Conservation (phyloP, 2,329 filamentous ascomycete species). For the Trichoderma sp. region DNA sequence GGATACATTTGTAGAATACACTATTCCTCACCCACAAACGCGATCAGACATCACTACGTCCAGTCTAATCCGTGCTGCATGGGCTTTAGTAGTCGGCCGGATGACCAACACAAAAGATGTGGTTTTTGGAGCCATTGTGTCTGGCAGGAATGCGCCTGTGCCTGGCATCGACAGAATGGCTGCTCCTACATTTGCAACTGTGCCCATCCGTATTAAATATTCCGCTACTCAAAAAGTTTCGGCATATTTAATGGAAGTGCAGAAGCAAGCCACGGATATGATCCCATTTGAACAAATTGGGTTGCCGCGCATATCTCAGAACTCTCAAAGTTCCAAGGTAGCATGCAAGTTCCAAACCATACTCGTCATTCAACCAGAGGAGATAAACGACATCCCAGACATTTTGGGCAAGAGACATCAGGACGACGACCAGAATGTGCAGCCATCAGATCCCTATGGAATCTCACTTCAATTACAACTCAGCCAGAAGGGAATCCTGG, state of each 20-base stretch:
- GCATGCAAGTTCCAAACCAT: conserved; percentile 2
- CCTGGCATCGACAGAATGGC: conserved; percentile 21
- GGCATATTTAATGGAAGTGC: neutral
- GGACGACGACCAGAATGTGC: neutral
- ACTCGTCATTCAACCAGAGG: neutral
- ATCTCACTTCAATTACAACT: neutral
- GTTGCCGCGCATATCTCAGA: neutral
- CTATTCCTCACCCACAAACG: neutral
- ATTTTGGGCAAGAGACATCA: neutral
- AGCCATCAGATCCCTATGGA: neutral
- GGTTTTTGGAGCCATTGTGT: conserved; percentile 39
- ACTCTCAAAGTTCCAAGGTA: neutral
- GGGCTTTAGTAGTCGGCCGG: conserved; percentile 46
- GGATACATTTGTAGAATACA: neutral
- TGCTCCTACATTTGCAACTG: conserved; percentile 25
- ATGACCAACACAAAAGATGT: conserved; percentile 43
- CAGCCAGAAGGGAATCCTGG: neutral
- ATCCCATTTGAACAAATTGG: conserved; percentile 2
- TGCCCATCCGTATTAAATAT: conserved; percentile 17
- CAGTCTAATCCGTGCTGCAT: conserved; percentile 38
- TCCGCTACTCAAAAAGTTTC: neutral
- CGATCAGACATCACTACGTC: conserved; percentile 14
- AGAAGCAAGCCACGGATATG: conserved; percentile 4
- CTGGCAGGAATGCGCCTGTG: conserved; percentile 23
- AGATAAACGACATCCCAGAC: neutral